Conservation (phyloP, 129 eudicot genomes). For the Arctium lappa region DNA sequence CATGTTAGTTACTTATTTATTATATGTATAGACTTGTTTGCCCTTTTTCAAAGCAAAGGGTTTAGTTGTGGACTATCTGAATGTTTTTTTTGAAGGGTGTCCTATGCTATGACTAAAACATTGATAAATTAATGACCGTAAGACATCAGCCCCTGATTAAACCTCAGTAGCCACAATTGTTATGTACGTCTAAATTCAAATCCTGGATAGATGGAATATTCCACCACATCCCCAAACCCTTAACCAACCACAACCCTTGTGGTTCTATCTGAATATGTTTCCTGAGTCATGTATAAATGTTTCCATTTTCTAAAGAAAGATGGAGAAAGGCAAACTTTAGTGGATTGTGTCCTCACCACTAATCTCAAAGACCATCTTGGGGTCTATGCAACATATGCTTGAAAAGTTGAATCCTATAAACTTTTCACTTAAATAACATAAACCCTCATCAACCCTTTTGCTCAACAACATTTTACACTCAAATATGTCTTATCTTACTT, state of each 20-base stretch:
- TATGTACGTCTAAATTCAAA: no score
- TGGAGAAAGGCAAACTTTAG: not conserved
- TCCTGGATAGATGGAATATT: no score
- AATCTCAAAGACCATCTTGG: not conserved
- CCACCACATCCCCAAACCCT: no score
- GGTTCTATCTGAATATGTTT: not conserved
- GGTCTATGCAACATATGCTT: not conserved
- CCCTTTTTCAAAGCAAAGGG: not conserved
- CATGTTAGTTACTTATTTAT: no score
- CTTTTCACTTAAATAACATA: not conserved
- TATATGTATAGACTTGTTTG: not conserved
- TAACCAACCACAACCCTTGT: no score
- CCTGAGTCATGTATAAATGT: not conserved
- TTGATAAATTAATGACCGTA: no score
- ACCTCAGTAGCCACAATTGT: no score
- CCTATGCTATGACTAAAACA: no score
- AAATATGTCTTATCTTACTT: slow-evolving; percentile 20
- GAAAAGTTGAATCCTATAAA: not conserved
- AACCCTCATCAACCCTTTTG: not conserved
- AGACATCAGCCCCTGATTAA: no score
- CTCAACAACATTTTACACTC: not conserved
- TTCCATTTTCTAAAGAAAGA: not conserved
- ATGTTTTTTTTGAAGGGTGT: not conserved
- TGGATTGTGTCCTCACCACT: not conserved
- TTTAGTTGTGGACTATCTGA: not conserved